phyloP scores from a whole-genome alignment of 768 basidiomycete species.

The Rhodotorula graminis region DNA sequence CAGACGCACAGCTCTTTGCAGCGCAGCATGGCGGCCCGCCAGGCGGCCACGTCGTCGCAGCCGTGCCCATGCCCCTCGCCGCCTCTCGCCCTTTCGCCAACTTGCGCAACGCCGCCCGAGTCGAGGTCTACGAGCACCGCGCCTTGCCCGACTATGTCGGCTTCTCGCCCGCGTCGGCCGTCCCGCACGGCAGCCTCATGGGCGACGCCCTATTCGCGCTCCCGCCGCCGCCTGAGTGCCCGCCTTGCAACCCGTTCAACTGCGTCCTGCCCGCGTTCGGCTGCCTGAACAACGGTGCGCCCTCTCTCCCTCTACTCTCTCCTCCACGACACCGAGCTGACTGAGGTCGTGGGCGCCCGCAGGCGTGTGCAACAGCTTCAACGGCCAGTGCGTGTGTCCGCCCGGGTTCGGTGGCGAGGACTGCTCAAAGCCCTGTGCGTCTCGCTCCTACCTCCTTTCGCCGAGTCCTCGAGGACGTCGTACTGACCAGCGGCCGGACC shows the following conservation, averaged over 20 bases:
- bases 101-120: background rate
- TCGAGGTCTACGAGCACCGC: background rate
- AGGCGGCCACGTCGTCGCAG: too few relatives aligned
- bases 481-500: background rate
- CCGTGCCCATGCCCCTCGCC: background rate
- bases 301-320: too few relatives aligned
- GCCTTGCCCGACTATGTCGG: background rate
- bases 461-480: too few relatives aligned
- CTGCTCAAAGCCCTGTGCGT: constrained; percentile 83
- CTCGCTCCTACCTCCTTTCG: background rate
- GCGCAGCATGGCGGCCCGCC: too few relatives aligned
- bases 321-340: background rate
- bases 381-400: constrained; percentile 95
- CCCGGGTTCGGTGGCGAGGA: constrained; percentile 97
- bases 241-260: constrained; percentile 66
- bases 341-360: background rate
- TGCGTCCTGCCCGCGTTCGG: constrained; percentile 85
- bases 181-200: background rate
- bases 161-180: background rate
- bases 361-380: constrained; percentile 81
- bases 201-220: background rate
- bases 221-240: constrained; percentile 21
- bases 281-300: constrained; percentile 63
- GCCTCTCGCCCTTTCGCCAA: background rate
- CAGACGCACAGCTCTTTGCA: background rate